These are phyloP conservation scores for Cyberlindnera bimundalis DNA, from an alignment of 805 yeast species.

Conservation along the genomic window DNA sequence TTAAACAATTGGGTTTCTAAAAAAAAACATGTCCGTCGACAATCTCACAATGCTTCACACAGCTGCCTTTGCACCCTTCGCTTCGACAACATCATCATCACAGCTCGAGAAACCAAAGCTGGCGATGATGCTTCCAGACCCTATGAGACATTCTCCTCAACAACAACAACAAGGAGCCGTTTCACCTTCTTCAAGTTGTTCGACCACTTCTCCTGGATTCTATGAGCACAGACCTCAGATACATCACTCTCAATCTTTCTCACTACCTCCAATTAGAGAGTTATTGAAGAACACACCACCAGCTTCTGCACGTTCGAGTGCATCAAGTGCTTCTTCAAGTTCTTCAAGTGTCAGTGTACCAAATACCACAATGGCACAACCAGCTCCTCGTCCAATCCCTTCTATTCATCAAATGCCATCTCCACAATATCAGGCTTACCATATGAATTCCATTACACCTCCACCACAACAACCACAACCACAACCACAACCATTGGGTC, in stretches of 20 bases:
- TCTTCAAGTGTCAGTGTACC: background rate
- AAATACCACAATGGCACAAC: background rate
- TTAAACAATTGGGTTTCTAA: no score
- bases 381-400: slow-evolving; percentile 4
- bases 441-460: slow-evolving; percentile 3
- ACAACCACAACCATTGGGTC: slow-evolving; percentile 1
- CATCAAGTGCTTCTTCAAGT: background rate
- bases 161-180: background rate
- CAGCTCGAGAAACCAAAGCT: slow-evolving; percentile 14
- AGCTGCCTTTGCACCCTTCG: slow-evolving; percentile 11
- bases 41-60: slow-evolving; percentile 14
- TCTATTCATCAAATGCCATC: slow-evolving; percentile 4
- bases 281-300: slow-evolving; percentile 12
- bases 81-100: background rate
- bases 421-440: slow-evolving; percentile 7
- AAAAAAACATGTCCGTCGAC: slow-evolving; percentile 11
- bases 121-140: slow-evolving; percentile 22
- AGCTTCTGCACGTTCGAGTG: background rate
- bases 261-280: slow-evolving; percentile 22
- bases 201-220: slow-evolving; percentile 1
- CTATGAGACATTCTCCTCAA: slow-evolving; percentile 16
- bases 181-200: slow-evolving; percentile 1
- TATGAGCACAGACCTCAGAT: slow-evolving; percentile 11
- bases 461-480: slow-evolving; percentile 4
- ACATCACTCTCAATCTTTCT: slow-evolving; percentile 13